Evolutionary conservation across 768 basidiomycete species (phyloP), one percentile per base, ranked within the genome.

Genomic region (Favolaschia claudopus): DNA sequence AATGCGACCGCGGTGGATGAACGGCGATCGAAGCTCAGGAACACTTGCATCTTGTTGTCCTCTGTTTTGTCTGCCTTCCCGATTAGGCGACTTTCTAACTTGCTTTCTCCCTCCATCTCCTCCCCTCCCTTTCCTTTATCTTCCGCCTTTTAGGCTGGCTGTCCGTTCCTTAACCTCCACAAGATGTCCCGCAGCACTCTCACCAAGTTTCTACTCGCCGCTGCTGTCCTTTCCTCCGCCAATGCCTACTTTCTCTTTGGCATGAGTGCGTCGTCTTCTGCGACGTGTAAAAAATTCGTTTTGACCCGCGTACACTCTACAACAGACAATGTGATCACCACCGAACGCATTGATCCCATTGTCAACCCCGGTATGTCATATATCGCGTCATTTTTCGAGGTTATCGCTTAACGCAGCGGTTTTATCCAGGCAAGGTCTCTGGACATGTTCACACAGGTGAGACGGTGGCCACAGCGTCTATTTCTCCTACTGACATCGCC

Each of bases 261-360:
- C 15, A 50, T 51, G 57, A 55, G 62, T 63, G 12, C 38, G 62
- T 54, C n/a, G 15, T 58, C n/a, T 36, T 36, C 15, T 19, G 28
- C n/a, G 25, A 40, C 53, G 29, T 27, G n/a, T 24, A 25, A 31
- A 15, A 50, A 15, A 9, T 22, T 2, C 4, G 10, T 22, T 7
- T 20, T 54, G 24, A 58, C 33, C 36, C 33, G n/a, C n/a, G n/a
- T n/a, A n/a, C n/a, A n/a, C n/a, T 47, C 33, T 45, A 45, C 32
- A 43, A 1, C 56, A 82, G 77, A 76, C 64, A 66, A 81, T 58
- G 72, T 79, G 38, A 74, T 85, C 58, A 78, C 79, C 8, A 79
- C 77, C 46, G 78, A 83, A 62, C 80, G 83, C 22, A 62, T 81
- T 17, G 84, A 85, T 70, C 82, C 84, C 17, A 71, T 85, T 54